A percentile compares a stretch with the other conserved stretches of the same genome.
phyloP scores from a whole-genome alignment of 192 early-diverging fungal genomes.

The Backusella mclennaniae region DNA sequence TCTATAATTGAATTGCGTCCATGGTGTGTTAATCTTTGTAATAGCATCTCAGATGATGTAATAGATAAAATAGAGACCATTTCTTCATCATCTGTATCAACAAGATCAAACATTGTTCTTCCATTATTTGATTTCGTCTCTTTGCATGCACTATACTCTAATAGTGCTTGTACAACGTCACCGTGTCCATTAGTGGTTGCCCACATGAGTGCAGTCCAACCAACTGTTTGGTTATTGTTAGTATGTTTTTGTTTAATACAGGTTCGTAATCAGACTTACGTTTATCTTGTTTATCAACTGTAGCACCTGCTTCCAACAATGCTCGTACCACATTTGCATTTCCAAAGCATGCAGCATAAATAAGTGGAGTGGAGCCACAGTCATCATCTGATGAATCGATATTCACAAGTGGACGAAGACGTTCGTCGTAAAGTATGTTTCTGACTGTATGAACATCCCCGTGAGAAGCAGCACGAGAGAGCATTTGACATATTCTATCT shows the following conservation, averaged over 20 bases:
- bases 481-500: slow-evolving; percentile 1
- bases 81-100: slow-evolving; percentile 51
- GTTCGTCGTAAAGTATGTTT: background rate
- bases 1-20: slow-evolving; percentile 4
- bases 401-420: slow-evolving; percentile 54
- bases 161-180: slow-evolving; percentile 68
- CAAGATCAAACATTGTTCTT: slow-evolving; percentile 73
- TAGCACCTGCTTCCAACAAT: slow-evolving; percentile 74
- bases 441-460: slow-evolving; percentile 4
- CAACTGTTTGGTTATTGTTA: slow-evolving; percentile 39
- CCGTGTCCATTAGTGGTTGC: slow-evolving; percentile 82
- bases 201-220: slow-evolving; percentile 95
- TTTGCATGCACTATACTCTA: slow-evolving; percentile 76
- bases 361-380: slow-evolving; percentile 78
- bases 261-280: slow-evolving; percentile 49
- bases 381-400: slow-evolving; percentile 76
- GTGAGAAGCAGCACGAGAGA: slow-evolving; percentile 8
- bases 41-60: slow-evolving; percentile 45
- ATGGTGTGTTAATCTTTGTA: background rate
- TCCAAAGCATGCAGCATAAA: slow-evolving; percentile 89
- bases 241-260: background rate
- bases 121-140: slow-evolving; percentile 67
- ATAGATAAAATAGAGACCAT: slow-evolving; percentile 57
- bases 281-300: slow-evolving; percentile 76
- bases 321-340: slow-evolving; percentile 66